A percentile compares a stretch with the other conserved stretches of the same genome.
Conservation (phyloP, 2,329 filamentous ascomycete species). For the Thelonectria blattea region DNA sequence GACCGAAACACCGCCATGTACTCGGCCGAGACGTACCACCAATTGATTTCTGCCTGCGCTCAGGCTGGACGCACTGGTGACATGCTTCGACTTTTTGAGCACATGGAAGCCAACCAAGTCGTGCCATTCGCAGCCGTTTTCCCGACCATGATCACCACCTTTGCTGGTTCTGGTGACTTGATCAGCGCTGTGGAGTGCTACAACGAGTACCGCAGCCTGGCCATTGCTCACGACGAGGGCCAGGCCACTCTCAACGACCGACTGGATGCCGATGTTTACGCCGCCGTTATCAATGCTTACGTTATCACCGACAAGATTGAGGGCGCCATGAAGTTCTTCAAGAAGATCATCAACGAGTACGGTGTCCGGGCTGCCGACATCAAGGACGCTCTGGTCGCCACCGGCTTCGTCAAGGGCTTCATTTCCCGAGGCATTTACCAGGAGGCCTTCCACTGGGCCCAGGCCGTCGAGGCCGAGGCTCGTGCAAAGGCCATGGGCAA, state of each 20-base stretch:
- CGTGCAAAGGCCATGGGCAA: constrained; percentile 70
- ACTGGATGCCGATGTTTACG: constrained; percentile 85
- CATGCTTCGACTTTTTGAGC: constrained; percentile 89
- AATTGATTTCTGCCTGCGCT: constrained; percentile 87
- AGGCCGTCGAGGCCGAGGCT: constrained; percentile 64
- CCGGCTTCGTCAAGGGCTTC: constrained; percentile 81
- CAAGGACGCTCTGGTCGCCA: constrained; percentile 72
- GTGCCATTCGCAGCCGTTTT: constrained; percentile 83
- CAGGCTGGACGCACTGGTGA: constrained; percentile 80
- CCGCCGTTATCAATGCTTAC: constrained; percentile 89
- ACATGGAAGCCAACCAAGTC: constrained; percentile 83
- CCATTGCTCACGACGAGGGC: constrained; percentile 83
- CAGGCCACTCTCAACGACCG: constrained; percentile 71
- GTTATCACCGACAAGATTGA: constrained; percentile 79
- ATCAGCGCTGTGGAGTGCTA: constrained; percentile 92
- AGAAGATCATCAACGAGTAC: constrained; percentile 73
- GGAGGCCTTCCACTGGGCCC: constrained; percentile 77
- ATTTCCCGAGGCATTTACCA: constrained; percentile 72
- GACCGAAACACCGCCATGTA: constrained; percentile 68
- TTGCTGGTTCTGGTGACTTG: constrained; percentile 80
- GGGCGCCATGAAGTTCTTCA: constrained; percentile 84
- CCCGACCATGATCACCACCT: constrained; percentile 93
- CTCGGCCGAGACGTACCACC: constrained; percentile 81
- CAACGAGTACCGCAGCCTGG: constrained; percentile 89
- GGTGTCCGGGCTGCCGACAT: constrained; percentile 65